Base-by-base conservation (phyloP, 2,329 filamentous ascomycete genomes). In the Colletotrichum musicola region DNA sequence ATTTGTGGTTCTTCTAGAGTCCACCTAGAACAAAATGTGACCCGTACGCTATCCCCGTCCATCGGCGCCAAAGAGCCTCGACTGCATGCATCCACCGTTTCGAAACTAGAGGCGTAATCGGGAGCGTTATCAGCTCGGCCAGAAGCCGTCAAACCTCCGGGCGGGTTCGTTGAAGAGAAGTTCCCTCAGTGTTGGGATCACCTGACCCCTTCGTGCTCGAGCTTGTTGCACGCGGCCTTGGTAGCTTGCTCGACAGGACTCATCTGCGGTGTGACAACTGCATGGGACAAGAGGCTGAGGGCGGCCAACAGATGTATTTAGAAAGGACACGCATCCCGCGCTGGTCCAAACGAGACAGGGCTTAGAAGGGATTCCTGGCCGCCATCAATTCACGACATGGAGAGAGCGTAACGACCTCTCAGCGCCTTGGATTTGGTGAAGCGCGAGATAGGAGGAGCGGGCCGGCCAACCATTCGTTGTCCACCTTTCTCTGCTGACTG, bases 1-100 rank as follows among this genome's bases (percentile, higher is more conserved):
- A 57, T 14, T 16, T 56, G 49, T 61, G 55, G 55, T 55, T 25
- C 42, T 66, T 69, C 54, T 46, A 60, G 54, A 68, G 65, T 42
- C 61, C 46, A 27, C 42, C 61, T 35, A 47, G 65, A 59, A 64
- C 54, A 42, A 54, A 35, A 25, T 20, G 30, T 35, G 30, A 35
- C 6, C 30, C 10, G 9, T 35, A 38, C 54, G 38, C 25, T 38
- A 25, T 25, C 53, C 38, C 64, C 35, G 16, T 56, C 35, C 35
- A 2, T n/a, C 38, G 38, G 18, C 53, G 44, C 30, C 20, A 16
- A 49, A 22, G 27, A 22, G 40, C 10, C 20, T 49, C 50, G n/a
- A 22, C n/a, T 18, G 64, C 53, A 10, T 35, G 64, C 60, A 55
- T 44, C 44, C 38, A 58, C 47, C 53, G 46, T 38, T 58, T n/a